Evolutionary conservation across 2,329 filamentous ascomycete species (phyloP), one percentile per base, ranked within the genome.

Genomic region (Metarhizium anisopliae): DNA sequence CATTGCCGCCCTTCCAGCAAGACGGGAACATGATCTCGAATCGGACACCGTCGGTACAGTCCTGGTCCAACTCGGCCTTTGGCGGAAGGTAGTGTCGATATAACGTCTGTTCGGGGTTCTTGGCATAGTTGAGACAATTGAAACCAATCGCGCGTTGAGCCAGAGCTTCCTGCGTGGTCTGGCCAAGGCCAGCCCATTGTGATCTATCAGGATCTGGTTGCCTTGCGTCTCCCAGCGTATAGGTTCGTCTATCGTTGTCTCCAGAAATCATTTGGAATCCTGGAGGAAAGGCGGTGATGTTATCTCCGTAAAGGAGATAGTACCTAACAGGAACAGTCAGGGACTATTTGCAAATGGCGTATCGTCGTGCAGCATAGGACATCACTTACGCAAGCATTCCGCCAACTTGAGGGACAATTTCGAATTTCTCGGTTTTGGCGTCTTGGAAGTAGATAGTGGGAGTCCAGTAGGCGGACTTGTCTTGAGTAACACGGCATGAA

Each of bases 391-490:
- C 87, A 67, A 95, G 83, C 82, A 95, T 90, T 60, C 91, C 90
- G 59, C 90, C 90, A 52, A 87, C 81, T 68, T 94, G 85, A 1
- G 79, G 71, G 50, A 95, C 89, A 56, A 88, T 70, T 63, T 88
- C 81, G 52, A 83, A 83, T 55, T 83, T 75, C 56, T 86, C 82
- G 62, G 88, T 86, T 13, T 72, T 65, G 5, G 67, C 67, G 64
- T 91, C 81, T 66, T 85, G 71, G 70, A 95, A 96, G 74, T 93
- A 92, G 60, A 95, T 67, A 2, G 81, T 73, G 1, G 91, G 91
- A 53, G 84, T 83, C 89, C 90, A 96, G 74, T 96, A 96, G 36
- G 84, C 85, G n/a, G 90, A 95, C 73, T 85, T 87, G 72, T 96
- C 91, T 72, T 93, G 78, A 42, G 77, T 83, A 47, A 95, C 87